Percentiles rank a stretch among this genome's conserved stretches.
These are phyloP conservation scores for Allium cepa DNA, from an alignment of 106 monocot genomes.

Conservation along the genomic window DNA sequence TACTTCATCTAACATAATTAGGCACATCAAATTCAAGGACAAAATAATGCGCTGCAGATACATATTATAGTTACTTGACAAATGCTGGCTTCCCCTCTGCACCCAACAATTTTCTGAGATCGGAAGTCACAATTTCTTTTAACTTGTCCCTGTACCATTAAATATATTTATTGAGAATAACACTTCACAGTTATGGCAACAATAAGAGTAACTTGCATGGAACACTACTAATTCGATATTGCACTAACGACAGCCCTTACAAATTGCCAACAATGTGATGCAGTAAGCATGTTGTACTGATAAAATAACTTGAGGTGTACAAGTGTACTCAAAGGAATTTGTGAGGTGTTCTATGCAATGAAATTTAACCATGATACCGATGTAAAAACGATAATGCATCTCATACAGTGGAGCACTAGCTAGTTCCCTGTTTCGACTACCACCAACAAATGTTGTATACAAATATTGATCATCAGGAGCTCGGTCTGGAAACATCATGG, in stretches of 20 bases:
- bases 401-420: conserved; percentile 83
- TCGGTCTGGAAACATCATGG: conserved; percentile 97
- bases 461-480: conserved; percentile 78
- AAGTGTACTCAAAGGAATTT: no score
- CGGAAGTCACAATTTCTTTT: conserved; percentile 68
- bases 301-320: no score
- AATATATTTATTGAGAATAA: not conserved
- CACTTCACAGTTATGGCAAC: no score
- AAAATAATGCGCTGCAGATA: no score
- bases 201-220: no score
- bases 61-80: conserved; percentile 48
- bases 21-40: no score
- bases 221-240: no score
- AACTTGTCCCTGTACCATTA: conserved; percentile 52
- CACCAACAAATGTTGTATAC: conserved; percentile 92
- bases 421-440: conserved; percentile 78
- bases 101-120: conserved; percentile 76
- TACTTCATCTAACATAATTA: no score
- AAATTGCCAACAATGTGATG: no score
- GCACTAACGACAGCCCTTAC: no score
- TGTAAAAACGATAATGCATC: not conserved
- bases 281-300: no score
- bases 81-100: conserved; percentile 68
- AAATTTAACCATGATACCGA: not conserved
- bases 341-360: no score